phyloP scores from a whole-genome alignment of 345 rosid species.

The Citrus sp. region DNA sequence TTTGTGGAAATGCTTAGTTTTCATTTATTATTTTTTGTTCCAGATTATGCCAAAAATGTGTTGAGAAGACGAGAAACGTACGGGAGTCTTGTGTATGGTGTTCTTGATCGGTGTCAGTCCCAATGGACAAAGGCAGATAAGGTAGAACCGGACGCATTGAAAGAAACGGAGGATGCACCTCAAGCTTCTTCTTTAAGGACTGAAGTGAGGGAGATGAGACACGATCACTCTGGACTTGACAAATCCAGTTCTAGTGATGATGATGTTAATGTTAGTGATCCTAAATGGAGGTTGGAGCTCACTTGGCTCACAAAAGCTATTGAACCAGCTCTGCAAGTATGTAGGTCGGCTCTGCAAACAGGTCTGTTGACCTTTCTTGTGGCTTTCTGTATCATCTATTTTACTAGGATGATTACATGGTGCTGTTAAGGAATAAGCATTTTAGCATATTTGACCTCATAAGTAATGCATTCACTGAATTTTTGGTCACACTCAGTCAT shows the following conservation, averaged over 20 bases:
- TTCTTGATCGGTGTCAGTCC: constrained; percentile 44
- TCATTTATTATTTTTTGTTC: neutral
- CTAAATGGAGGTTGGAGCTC: constrained; percentile 66
- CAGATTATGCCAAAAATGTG: constrained; percentile 29
- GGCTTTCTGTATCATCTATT: neutral
- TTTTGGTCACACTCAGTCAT: neutral
- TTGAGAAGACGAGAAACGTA: constrained; percentile 33
- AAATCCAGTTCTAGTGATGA: constrained; percentile 49
- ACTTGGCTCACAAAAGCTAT: constrained; percentile 79
- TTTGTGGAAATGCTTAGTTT: neutral
- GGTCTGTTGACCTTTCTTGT: constrained; percentile 37
- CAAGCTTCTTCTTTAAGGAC: constrained; percentile 25
- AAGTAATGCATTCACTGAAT: neutral
- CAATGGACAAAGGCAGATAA: constrained; percentile 37
- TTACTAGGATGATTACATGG: neutral
- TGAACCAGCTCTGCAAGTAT: constrained; percentile 78
- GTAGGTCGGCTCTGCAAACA: constrained; percentile 74
- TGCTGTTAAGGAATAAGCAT: neutral
- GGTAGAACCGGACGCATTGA: constrained; percentile 19
- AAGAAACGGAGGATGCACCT: constrained; percentile 26
- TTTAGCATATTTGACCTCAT: neutral
- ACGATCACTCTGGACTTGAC: constrained; percentile 21
- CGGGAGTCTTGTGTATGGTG: constrained; percentile 35
- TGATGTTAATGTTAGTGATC: constrained; percentile 34
- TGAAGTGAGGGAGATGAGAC: constrained; percentile 21